Evolutionary conservation across 768 basidiomycete genomes (phyloP), one percentile per base, ranked within the genome.

Genomic region (Russula lepida): DNA sequence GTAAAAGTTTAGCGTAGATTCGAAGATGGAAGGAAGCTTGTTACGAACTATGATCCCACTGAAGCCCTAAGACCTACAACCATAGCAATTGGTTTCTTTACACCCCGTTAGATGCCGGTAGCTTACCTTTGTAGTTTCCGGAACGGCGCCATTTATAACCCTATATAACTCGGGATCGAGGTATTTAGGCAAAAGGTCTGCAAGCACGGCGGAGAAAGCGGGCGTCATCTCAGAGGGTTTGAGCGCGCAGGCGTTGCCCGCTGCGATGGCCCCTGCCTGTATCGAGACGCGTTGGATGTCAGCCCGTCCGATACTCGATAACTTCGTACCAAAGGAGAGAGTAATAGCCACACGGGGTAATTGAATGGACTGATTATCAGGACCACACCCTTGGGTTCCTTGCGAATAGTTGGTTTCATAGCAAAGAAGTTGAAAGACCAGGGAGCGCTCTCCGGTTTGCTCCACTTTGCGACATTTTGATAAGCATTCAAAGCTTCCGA

Each of bases 341-440:
- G 39, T 0, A 78, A 70, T 54, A 87, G 71, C 76, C 78, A 84
- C 13, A 89, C 61, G 0, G 88, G 89, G 68, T 86, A 89, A 71
- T 89, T 90, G 78, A 88, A 89, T 0, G 88, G 85, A 33, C 76
- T 76, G 58, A 91, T 85, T 66, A 88, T 80, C 51, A 89, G 73
- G 0, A 86, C 79, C 27, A 84, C 79, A 3, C 89, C 89, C 70
- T 92, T 93, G 48, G 92, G 78, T 65, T 89, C 88, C 67, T 89
- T 88, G 56, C 81, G 77, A 2, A 89, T 77, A 15, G 78, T 75
- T 1, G 89, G 89, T 9, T 78, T 75, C 78, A 89, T 81, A 0
- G 82, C 73, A 7, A 74, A 75, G 68, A 77, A 88, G 66, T 78
- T 83, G 54, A 87, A 17, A 30, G 71, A 77, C 67, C 86, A 86